Base-by-base conservation (phyloP, 1,284 basidiomycete species). In the Papiliotrema flavescens region DNA sequence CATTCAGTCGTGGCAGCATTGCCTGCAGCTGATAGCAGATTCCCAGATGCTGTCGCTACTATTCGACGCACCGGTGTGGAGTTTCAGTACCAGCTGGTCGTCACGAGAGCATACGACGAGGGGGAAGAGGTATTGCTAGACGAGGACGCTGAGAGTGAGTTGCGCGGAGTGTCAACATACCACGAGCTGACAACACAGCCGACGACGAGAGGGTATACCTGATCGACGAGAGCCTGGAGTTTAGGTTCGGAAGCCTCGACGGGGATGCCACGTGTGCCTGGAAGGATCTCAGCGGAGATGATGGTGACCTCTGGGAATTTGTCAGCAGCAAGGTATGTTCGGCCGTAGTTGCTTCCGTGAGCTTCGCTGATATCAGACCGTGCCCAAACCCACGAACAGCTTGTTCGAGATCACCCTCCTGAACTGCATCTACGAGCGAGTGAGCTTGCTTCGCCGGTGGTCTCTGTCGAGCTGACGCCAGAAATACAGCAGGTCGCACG, bases 81-180 rank as follows among this genome's bases (percentile, higher is more conserved):
- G 52, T 88, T 87, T 78, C 86, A 95, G 70, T 99, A 95, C 71
- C 89, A 98, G 76, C 83, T 99, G n/a, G 94, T 97, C 8, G 85
- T 97, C 53, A 96, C 93, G 14, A 83, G 93, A 59, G 92, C 95
- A 0, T 97, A 90, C 70, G 91, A 96, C 64, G 92, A 97, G 59
- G 94, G 92, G 11, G 94, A 97, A 71, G 90, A 96, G 72, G 89
- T 94, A 67, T 76, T 96, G 32, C 79, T 97, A 14, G 92, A 95
- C 62, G 93, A 97, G 65, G 92, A 96, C 73, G 91, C 93, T 41
- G 95, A 98, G 79, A 90, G 90, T 93, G 73, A 70, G 89, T 80
- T 35, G 19, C 26, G 13, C 40, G 13, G 15, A 11, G 15, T 20
- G 7, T 32, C 13, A 5, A 24, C 15, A 6, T 3, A 4, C 9